Conservation (phyloP, 306 rosid genomes). For the Gillenia trifoliata region DNA sequence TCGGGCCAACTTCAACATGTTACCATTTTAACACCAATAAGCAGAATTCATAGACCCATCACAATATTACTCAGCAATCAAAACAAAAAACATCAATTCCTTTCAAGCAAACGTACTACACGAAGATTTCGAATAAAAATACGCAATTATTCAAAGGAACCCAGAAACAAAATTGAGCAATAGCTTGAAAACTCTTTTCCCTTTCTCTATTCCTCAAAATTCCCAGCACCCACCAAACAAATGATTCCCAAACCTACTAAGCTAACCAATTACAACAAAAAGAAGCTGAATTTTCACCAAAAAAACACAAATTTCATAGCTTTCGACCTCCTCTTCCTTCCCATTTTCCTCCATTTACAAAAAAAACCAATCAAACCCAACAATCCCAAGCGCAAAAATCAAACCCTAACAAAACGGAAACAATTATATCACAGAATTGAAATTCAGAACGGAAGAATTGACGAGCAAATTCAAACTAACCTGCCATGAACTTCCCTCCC, state of each 20-base stretch:
- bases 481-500: conserved; percentile 1
- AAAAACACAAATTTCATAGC: neutral
- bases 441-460: neutral
- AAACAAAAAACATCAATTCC: neutral
- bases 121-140: neutral
- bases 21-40: neutral
- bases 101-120: neutral
- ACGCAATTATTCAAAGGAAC: neutral
- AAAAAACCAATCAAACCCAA: conserved; percentile 4
- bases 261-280: neutral
- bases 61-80: neutral
- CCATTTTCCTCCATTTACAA: conserved; percentile 13
- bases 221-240: neutral
- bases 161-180: neutral
- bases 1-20: no score
- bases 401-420: conserved; percentile 6
- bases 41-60: neutral
- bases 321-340: neutral
- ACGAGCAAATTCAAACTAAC: neutral
- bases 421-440: neutral
- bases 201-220: neutral
- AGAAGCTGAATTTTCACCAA: neutral
- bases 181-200: neutral
- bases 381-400: conserved; percentile 1
- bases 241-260: neutral